These are phyloP conservation scores for Dendrobium officinale DNA, from an alignment of 106 monocot species.

Conservation along the genomic window DNA sequence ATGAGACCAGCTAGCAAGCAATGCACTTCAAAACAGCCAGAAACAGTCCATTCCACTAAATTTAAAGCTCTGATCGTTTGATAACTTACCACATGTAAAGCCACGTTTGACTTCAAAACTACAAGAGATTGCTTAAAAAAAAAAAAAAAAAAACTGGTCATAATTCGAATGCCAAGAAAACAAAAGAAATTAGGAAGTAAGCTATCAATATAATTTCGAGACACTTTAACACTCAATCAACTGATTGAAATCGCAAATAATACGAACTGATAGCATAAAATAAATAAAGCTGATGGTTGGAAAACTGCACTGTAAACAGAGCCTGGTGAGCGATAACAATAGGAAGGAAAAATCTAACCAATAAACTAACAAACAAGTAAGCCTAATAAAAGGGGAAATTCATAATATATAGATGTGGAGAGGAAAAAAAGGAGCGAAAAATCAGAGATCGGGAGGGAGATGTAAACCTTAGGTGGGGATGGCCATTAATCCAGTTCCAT, in stretches of 20 bases:
- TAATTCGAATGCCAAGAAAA: too few relatives aligned
- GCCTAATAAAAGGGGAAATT: neutral
- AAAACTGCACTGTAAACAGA: neutral
- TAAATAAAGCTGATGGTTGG: neutral
- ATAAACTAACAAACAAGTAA: neutral
- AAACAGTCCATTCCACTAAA: neutral
- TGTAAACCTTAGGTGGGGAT: neutral
- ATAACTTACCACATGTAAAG: neutral
- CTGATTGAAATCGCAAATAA: neutral
- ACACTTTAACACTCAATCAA: neutral
- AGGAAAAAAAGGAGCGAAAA: neutral
- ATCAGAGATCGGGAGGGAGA: neutral
- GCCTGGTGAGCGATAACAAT: neutral
- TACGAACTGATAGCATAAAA: neutral
- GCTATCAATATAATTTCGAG: neutral
- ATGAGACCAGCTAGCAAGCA: neutral
- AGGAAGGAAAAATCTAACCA: neutral
- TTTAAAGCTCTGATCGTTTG: neutral
- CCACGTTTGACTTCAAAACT: neutral
- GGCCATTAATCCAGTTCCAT: neutral
- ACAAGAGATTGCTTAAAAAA: too few relatives aligned
- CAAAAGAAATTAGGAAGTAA: neutral
- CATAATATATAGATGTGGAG: neutral
- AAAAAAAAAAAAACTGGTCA: too few relatives aligned
- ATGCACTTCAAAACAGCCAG: slow-evolving; percentile 3